Evolutionary conservation across 768 basidiomycete genomes (phyloP).

Genomic region (Lactarius hatsudake): DNA sequence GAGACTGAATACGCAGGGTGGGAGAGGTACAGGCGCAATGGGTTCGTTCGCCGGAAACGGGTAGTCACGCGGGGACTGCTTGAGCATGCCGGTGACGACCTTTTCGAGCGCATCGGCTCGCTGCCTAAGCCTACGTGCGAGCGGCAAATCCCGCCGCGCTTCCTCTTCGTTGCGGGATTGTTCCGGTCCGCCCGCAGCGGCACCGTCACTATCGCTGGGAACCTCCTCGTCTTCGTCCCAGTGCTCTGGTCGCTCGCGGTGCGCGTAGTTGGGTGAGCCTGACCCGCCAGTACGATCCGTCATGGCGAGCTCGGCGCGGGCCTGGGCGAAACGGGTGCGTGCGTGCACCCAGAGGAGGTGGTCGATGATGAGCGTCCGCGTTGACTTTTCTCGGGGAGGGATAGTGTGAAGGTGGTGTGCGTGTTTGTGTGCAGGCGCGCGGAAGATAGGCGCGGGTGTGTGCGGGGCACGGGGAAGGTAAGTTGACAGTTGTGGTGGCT

Average conservation of each 20-base stretch:
- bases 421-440: constrained; percentile 80
- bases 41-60: constrained; percentile 54
- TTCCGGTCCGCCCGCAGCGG: constrained; percentile 38
- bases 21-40: constrained; percentile 37
- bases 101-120: constrained; percentile 83
- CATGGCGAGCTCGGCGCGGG: constrained; percentile 83
- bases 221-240: constrained; percentile 73
- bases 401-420: constrained; percentile 86
- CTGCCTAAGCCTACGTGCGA: constrained; percentile 63
- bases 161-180: constrained; percentile 55
- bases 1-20: neutral
- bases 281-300: constrained; percentile 75
- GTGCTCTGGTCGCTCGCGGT: constrained; percentile 68
- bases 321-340: constrained; percentile 77
- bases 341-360: constrained; percentile 86
- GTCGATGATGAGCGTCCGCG: constrained; percentile 82
- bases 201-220: constrained; percentile 60
- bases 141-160: constrained; percentile 56
- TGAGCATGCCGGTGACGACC: constrained; percentile 76
- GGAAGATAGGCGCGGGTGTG: constrained; percentile 41
- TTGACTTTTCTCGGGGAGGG: constrained; percentile 86
- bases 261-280: constrained; percentile 54
- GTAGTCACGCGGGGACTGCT: constrained; percentile 67
- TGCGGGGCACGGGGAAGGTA: neutral
- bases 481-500: neutral